Evolutionary conservation across 345 rosid species (phyloP).

Genomic region (Gossypium ekmanianum): DNA sequence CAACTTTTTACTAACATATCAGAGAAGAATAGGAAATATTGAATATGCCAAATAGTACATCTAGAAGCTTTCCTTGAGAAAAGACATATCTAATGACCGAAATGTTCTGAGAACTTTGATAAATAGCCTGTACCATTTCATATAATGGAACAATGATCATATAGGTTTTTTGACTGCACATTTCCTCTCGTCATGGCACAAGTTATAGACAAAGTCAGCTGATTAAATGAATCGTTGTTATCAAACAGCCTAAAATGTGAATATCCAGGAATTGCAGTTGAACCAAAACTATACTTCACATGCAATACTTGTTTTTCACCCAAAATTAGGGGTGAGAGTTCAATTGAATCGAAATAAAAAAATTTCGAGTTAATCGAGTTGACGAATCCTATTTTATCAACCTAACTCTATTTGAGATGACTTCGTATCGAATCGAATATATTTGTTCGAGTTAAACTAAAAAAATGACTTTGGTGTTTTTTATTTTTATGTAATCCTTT

Average conservation of each 20-base stretch:
- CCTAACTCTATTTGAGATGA: too few relatives aligned
- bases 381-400: too few relatives aligned
- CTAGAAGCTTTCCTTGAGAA: neutral
- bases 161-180: too few relatives aligned
- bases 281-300: neutral
- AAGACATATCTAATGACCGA: neutral
- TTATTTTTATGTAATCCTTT: too few relatives aligned
- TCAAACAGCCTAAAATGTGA: neutral
- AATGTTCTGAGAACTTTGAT: neutral
- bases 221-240: neutral
- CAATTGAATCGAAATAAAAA: too few relatives aligned
- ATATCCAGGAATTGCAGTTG: neutral
- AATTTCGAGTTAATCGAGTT: too few relatives aligned
- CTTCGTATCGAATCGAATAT: too few relatives aligned
- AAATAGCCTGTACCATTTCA: slow-evolving; percentile 1
- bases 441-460: too few relatives aligned
- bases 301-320: neutral
- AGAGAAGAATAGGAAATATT: neutral
- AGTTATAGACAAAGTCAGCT: neutral
- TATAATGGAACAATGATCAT: neutral
- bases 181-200: neutral
- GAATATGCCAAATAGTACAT: neutral
- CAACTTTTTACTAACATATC: neutral
- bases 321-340: too few relatives aligned
- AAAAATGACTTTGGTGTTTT: too few relatives aligned